phyloP scores from a whole-genome alignment of 495 filamentous ascomycete species.

The Podospora pseudopauciseta region DNA sequence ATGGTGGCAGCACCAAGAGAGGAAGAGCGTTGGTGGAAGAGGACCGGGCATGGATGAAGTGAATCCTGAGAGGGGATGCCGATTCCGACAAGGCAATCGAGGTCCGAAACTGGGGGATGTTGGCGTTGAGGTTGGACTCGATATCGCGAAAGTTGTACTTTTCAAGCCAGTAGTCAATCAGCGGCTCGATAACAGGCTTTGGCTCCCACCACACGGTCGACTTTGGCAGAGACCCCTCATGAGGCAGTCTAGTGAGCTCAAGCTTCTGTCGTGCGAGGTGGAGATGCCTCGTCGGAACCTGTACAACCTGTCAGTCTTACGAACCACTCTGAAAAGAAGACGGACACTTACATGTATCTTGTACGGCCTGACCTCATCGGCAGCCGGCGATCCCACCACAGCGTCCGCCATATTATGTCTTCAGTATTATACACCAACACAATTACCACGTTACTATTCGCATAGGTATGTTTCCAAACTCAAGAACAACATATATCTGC shows the following conservation, averaged over 20 bases:
- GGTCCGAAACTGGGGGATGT: slow-evolving; percentile 59
- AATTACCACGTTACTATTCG: background rate
- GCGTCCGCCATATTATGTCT: background rate
- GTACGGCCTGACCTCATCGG: slow-evolving; percentile 46
- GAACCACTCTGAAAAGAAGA: background rate
- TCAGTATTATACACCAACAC: background rate
- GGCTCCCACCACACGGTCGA: slow-evolving; percentile 35
- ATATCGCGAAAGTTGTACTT: slow-evolving; percentile 58
- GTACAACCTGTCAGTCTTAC: background rate
- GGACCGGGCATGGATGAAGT: slow-evolving; percentile 57
- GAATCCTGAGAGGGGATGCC: slow-evolving; percentile 38
- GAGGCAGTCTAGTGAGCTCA: slow-evolving; percentile 53
- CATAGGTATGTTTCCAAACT: background rate
- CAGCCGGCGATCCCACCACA: background rate
- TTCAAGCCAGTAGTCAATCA: slow-evolving; percentile 57
- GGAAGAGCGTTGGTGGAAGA: slow-evolving; percentile 50
- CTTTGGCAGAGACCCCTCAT: slow-evolving; percentile 37
- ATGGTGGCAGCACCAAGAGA: slow-evolving; percentile 61
- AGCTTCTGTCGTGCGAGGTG: slow-evolving; percentile 53
- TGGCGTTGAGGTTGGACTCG: slow-evolving; percentile 52
- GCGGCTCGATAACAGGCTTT: slow-evolving; percentile 46
- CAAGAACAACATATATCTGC: background rate
- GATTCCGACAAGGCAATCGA: slow-evolving; percentile 35
- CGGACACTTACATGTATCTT: slow-evolving; percentile 46
- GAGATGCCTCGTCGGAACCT: slow-evolving; percentile 51